Evolutionary conservation across 2,329 filamentous ascomycete species (phyloP).

Genomic region (Hypoxylon sp.): DNA sequence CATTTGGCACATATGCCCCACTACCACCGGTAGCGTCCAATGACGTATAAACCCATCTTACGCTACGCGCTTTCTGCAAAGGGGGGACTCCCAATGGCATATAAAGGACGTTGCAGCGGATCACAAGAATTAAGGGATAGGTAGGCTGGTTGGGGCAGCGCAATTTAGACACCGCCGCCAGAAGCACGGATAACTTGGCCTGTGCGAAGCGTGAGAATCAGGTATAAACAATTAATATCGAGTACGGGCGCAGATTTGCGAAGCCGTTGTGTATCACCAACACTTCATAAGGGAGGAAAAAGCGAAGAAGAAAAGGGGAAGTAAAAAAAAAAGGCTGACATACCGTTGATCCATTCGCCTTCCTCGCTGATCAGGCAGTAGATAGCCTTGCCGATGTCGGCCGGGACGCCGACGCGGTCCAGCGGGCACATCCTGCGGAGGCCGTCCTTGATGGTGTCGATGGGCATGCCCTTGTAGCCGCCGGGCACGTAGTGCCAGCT

Average conservation of each 20-base stretch:
- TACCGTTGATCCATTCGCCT: conserved; percentile 76
- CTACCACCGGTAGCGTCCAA: too few relatives aligned
- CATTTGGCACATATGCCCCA: background rate
- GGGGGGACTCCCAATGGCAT: background rate
- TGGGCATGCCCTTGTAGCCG: conserved; percentile 65
- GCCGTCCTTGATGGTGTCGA: conserved; percentile 68
- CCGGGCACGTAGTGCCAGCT: conserved; percentile 76
- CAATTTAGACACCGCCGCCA: conserved; percentile 52
- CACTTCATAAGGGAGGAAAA: background rate
- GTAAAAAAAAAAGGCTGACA: conserved; percentile 48
- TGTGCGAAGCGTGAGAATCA: conserved; percentile 33
- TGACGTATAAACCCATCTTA: background rate
- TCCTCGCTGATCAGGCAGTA: conserved; percentile 69
- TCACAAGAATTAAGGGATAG: background rate
- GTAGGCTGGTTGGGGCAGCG: background rate
- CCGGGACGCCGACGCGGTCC: conserved; percentile 69
- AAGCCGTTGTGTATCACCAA: background rate
- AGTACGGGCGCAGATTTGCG: background rate
- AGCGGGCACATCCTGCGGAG: conserved; percentile 72
- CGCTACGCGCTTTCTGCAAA: background rate
- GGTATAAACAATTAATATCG: background rate
- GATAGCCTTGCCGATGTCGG: conserved; percentile 72
- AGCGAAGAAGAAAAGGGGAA: background rate
- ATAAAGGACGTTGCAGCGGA: background rate
- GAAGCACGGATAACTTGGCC: conserved; percentile 56